A percentile compares a stretch with the other conserved stretches of the same genome.
phyloP scores from a whole-genome alignment of 495 filamentous ascomycete species.

The Penicillium samsonianum region DNA sequence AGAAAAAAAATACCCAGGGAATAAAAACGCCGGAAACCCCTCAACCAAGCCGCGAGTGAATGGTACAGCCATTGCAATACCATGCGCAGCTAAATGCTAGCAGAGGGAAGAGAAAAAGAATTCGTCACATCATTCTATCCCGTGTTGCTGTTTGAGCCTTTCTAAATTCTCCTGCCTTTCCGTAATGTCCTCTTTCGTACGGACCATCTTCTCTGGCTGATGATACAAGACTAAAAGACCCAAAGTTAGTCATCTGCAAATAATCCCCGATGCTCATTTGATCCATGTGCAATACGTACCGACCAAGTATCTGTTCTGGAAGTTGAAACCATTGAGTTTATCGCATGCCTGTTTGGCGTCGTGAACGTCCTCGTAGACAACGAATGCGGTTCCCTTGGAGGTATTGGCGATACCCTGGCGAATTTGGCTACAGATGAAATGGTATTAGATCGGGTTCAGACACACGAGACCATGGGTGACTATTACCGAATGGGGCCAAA shows the following conservation, averaged over 20 bases:
- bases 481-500: conserved; percentile 87
- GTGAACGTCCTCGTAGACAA: conserved; percentile 99
- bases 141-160: conserved; percentile 94
- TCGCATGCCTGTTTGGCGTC: conserved; percentile 98
- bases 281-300: conserved; percentile 59
- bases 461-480: neutral
- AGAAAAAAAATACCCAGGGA: conserved; percentile 28
- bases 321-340: conserved; percentile 99
- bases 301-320: conserved; percentile 98
- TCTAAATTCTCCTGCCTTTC: conserved; percentile 96
- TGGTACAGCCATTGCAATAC: conserved; percentile 35
- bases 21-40: conserved; percentile 48
- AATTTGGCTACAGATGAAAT: conserved; percentile 70
- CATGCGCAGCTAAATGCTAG: conserved; percentile 42
- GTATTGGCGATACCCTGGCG: conserved; percentile 96
- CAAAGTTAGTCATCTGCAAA: conserved; percentile 16
- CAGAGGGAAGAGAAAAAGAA: conserved; percentile 40
- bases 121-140: conserved; percentile 80
- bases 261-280: neutral
- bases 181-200: conserved; percentile 90
- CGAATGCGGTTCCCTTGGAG: conserved; percentile 97
- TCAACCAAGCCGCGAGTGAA: conserved; percentile 45
- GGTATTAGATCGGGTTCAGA: conserved; percentile 31
- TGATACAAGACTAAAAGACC: conserved; percentile 80
- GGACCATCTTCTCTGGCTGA: conserved; percentile 95